Base-by-base conservation (phyloP, 2,329 filamentous ascomycete genomes). In the Diaporthe aspalathi region DNA sequence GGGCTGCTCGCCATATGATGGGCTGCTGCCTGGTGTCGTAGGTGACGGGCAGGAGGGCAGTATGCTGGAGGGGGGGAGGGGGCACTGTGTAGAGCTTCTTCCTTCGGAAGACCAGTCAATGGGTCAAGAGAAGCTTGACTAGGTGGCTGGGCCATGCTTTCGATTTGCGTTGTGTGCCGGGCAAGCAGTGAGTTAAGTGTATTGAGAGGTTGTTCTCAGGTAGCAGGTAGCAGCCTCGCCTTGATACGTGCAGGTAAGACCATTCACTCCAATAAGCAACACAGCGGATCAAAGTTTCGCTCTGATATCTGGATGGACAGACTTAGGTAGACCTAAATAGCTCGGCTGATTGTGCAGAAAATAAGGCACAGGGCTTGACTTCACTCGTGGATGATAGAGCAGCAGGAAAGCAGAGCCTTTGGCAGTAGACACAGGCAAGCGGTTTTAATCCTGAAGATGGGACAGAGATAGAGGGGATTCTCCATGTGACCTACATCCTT, bases 31-130 rank as follows among this genome's bases (percentile, higher is more conserved):
- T 57, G 52, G 3, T 68, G 66, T 7, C 43, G 38, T 43, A 49
- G 32, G 11, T 56, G 65, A 16, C 67, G 53, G 32, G 40, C 17
- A 29, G 68, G 68, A 17, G 71, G 71, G 22, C 24, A 62, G 57
- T 74, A 73, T 20, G 73, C 71, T 45, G 73, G 73, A 38, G 73
- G 73, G 35, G 71, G 71, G 16, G 71, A 68, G 14, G 73, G 73
- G 3, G 68, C 67, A 9, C 49, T 38, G 60, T 2, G 50, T 17
- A 43, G 45, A 17, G 22, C 38, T 32, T 29, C 16, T 17, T 67
- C 38, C 32, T 74, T 63, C 20, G 68, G 68, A 2, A 56, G 54
- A 22, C 56, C 56, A 22, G 71, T 66, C 54, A 66, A 38, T 17
- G 65, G 29, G 43, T 73, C 65, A 27, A 47, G 49, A 12, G 56